A percentile compares a stretch with the other conserved stretches of the same genome.
Evolutionary conservation across 352 stramenopile species (phyloP).

Genomic region (Globisporangium parvum): DNA sequence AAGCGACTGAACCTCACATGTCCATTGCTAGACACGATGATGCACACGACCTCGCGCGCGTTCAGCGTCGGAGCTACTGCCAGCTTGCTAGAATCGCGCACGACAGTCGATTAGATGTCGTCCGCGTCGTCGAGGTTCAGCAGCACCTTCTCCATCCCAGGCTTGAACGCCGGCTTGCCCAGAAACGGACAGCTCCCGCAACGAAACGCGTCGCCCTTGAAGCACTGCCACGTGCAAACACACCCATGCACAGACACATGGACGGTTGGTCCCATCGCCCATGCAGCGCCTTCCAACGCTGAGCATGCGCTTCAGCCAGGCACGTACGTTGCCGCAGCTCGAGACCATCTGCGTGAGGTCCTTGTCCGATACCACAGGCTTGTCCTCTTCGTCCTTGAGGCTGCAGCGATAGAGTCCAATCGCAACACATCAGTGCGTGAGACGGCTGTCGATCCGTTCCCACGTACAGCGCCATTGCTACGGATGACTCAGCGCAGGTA

Average conservation of each 20-base stretch:
- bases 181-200: constrained; percentile 96
- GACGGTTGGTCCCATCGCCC: neutral
- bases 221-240: constrained; percentile 73
- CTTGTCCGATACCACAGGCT: constrained; percentile 66
- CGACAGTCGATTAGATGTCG: constrained; percentile 45
- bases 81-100: neutral
- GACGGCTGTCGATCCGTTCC: too few species aligned
- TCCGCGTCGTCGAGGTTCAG: constrained; percentile 75
- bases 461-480: too few species aligned
- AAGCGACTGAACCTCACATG: neutral
- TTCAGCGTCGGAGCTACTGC: neutral
- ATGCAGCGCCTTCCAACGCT: neutral
- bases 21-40: too few species aligned
- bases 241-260: neutral
- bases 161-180: constrained; percentile 95
- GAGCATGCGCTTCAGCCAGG: neutral
- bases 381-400: constrained; percentile 64
- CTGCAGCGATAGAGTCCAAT: constrained; percentile 20
- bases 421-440: neutral
- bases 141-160: constrained; percentile 83
- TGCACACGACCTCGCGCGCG: neutral
- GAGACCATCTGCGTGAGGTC: constrained; percentile 76
- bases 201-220: constrained; percentile 96
- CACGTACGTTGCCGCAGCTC: constrained; percentile 75
- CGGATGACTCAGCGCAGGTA: too few species aligned